phyloP scores from a whole-genome alignment of 106 monocot species.

The Phalaenopsis aphrodite region DNA sequence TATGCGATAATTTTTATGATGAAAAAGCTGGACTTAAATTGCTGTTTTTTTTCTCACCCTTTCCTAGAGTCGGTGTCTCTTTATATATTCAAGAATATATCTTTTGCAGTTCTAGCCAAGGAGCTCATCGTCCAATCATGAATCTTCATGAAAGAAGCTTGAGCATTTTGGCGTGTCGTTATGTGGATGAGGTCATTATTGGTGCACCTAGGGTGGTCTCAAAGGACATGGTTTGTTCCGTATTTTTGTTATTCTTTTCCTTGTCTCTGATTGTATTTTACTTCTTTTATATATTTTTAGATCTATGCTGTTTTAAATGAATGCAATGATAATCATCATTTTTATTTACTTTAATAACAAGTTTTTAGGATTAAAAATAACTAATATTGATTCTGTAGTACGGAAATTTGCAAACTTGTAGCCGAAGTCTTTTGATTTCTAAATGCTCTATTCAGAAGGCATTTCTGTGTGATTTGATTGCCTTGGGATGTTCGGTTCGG shows the following conservation, averaged over 20 bases:
- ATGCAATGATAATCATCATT: background rate
- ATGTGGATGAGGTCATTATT: conserved; percentile 98
- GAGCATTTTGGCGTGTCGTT: conserved; percentile 95
- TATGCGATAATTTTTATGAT: no score
- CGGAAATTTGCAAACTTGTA: background rate
- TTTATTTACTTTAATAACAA: background rate
- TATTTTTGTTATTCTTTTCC: background rate
- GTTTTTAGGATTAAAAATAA: background rate
- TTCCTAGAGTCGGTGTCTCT: background rate
- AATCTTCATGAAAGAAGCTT: conserved; percentile 97
- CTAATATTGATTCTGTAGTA: background rate
- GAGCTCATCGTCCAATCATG: conserved; percentile 95
- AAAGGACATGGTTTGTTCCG: conserved; percentile 71
- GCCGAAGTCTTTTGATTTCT: background rate
- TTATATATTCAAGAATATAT: background rate
- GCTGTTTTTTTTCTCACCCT: background rate
- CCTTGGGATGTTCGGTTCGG: background rate
- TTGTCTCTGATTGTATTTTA: background rate
- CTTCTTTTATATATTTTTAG: background rate
- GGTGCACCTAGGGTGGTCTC: conserved; percentile 96
- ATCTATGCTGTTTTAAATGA: background rate
- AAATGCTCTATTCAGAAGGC: background rate
- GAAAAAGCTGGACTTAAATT: background rate
- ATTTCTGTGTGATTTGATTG: background rate
- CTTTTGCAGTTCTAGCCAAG: conserved; percentile 55